Percentiles rank a stretch among this genome's conserved stretches.
Conservation (phyloP, 2,329 filamentous ascomycete genomes). For the Ceratocystis huliohia region DNA sequence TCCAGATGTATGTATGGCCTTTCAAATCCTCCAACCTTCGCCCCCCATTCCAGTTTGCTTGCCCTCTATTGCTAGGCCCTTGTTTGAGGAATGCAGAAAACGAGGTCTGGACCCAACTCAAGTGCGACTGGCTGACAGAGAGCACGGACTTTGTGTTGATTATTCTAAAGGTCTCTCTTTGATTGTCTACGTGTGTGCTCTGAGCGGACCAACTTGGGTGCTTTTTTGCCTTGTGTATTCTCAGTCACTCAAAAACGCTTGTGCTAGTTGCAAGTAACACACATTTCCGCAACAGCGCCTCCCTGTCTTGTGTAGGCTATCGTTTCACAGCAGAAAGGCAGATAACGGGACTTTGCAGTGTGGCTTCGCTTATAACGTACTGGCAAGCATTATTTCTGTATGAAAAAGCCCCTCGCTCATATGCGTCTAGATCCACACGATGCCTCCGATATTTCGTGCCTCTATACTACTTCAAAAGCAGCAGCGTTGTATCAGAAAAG, state of each 20-base stretch:
- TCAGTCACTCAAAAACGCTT: background rate
- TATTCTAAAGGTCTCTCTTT: background rate
- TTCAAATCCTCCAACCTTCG: background rate
- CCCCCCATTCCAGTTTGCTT: background rate
- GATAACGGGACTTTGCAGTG: background rate
- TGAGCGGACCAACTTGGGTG: background rate
- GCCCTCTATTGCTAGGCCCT: too few species aligned
- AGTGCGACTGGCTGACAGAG: background rate
- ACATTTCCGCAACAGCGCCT: background rate
- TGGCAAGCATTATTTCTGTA: background rate
- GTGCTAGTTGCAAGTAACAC: background rate
- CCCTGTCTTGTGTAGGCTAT: too few species aligned
- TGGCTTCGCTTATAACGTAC: conserved; percentile 1
- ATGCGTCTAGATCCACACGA: background rate
- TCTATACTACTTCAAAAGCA: background rate
- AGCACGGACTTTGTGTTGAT: background rate
- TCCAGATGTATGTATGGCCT: too few species aligned
- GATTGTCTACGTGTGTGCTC: background rate
- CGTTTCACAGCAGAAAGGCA: too few species aligned
- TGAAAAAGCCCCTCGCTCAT: background rate
- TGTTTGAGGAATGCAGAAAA: background rate
- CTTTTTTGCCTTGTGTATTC: background rate
- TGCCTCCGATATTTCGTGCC: background rate
- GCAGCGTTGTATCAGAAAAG: background rate
- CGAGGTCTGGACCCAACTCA: background rate